phyloP scores from a whole-genome alignment of 192 early-diverging fungal species.

The Phycomyces nitens region DNA sequence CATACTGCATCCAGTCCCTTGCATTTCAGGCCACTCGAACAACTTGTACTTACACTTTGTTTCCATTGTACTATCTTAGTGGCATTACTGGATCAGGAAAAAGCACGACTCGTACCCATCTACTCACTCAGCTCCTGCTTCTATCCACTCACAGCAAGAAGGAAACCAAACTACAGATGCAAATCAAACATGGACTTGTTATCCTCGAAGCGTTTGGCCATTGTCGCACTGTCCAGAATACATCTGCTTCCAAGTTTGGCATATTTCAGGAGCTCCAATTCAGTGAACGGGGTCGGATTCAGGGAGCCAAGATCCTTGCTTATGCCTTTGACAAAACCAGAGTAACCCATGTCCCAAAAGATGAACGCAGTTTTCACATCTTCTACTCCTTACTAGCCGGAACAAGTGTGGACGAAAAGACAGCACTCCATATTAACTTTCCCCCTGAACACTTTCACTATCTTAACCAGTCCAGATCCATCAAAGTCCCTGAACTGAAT shows the following conservation, averaged over 20 bases:
- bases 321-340: slow-evolving; percentile 64
- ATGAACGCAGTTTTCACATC: slow-evolving; percentile 68
- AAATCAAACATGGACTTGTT: slow-evolving; percentile 63
- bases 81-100: slow-evolving; percentile 90
- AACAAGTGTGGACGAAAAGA: slow-evolving; percentile 57
- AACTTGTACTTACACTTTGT: no score
- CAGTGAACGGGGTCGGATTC: slow-evolving; percentile 73
- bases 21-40: no score
- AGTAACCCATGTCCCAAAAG: slow-evolving; percentile 57
- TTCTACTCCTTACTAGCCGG: slow-evolving; percentile 87
- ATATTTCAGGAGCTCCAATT: slow-evolving; percentile 91
- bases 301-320: slow-evolving; percentile 79
- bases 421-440: slow-evolving; percentile 55
- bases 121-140: slow-evolving; percentile 72
- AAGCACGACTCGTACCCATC: slow-evolving; percentile 61
- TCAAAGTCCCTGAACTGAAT: slow-evolving; percentile 33
- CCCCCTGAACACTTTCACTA: slow-evolving; percentile 43
- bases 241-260: slow-evolving; percentile 72
- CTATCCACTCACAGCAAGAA: slow-evolving; percentile 73
- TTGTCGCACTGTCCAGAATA: slow-evolving; percentile 60
- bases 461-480: slow-evolving; percentile 39
- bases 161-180: slow-evolving; percentile 68
- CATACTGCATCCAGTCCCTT: no score
- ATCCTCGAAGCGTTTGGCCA: slow-evolving; percentile 83
- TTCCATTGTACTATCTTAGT: slow-evolving; percentile 33